Base-by-base conservation (phyloP, 345 rosid genomes). In the Syzygium aqueum region DNA sequence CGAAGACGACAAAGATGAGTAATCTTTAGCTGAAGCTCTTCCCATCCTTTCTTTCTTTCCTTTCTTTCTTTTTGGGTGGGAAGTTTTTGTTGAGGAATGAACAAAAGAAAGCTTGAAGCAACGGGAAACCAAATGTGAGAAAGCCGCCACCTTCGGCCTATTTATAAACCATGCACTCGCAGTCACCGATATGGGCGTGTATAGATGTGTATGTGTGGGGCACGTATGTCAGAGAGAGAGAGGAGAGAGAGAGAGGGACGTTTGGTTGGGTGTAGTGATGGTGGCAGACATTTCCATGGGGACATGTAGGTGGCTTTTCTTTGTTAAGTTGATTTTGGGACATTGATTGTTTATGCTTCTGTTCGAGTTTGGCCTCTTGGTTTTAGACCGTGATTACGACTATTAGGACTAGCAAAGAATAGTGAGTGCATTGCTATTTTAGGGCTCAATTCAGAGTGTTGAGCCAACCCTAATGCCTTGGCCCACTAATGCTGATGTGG, bases 261-360 rank as follows among this genome's bases (percentile, higher is more conserved):
- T 63, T 12, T 17, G 53, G 53, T 88, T 30, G 87, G 86, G 84
- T 89, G 92, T 91, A 90, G 28, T 54, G 54, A 28, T 86, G 67
- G 89, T 91, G 92, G 91, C 89, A 87, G 89, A 91, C 92, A 91
- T 82, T 59, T 88, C 91, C 90, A 89, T 77, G 61, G 88, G 88
- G 89, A 33, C 80, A 63, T 84, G 63, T 65, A 87, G 51, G 67
- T 87, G 61, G 85, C 46, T 63, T 50, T 50, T 84, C 53, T 56
- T 78, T 37, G 53, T 51, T 63, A 22, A 33, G 77, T 61, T 61
- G 54, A 51, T 46, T 50, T 23, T 63, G 67, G 43, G 17, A 28
- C 63, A 52, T 52, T 28, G 43, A 84, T 33, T 84, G 59, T 22
- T 84, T 1, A 33, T 16, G 52, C 59, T 28, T 84, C 43, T 19